phyloP scores from a whole-genome alignment of 2,329 filamentous ascomycete genomes.

The Ophiostoma himal-ulmi region DNA sequence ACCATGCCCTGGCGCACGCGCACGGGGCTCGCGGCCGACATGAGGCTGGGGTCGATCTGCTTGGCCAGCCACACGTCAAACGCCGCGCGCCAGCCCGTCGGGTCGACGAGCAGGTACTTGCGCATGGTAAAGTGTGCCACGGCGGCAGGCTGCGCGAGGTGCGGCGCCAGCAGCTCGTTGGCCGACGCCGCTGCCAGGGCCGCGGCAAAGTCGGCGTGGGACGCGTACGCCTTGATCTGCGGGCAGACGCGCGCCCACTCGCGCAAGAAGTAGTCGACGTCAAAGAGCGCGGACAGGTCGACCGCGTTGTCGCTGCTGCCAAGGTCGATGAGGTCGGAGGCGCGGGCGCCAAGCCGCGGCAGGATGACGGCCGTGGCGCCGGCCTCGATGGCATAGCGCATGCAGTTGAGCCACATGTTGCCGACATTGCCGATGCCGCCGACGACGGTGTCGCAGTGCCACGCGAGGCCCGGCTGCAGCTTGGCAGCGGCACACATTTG shows the following conservation, averaged over 20 bases:
- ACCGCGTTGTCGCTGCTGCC: conserved; percentile 20
- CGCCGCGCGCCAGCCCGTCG: conserved; percentile 27
- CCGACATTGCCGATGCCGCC: conserved; percentile 37
- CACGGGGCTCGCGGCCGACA: conserved; percentile 21
- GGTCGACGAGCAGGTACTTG: conserved; percentile 26
- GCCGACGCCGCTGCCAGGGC: not conserved
- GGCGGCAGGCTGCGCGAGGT: not conserved
- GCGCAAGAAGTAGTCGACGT: conserved; percentile 23
- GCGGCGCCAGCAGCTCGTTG: not conserved
- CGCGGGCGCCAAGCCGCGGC: conserved; percentile 28
- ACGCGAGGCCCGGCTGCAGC: conserved; percentile 34
- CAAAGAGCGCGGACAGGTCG: conserved; percentile 22
- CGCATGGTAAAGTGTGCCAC: not conserved
- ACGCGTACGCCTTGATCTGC: conserved; percentile 24
- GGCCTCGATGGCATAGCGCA: conserved; percentile 35
- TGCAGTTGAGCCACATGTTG: conserved; percentile 35
- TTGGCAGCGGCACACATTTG: conserved; percentile 30
- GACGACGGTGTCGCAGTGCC: conserved; percentile 34
- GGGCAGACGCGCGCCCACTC: conserved; percentile 24
- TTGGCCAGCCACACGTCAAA: conserved; percentile 26
- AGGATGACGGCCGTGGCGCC: conserved; percentile 25
- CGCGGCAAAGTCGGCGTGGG: conserved; percentile 10
- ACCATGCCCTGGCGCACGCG: conserved; percentile 19
- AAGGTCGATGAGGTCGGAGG: conserved; percentile 25
- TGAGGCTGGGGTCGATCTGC: conserved; percentile 8